Percentiles rank a stretch among this genome's conserved stretches.
phyloP scores from a whole-genome alignment of 768 basidiomycete species.

The Fistulinella prunicolor region DNA sequence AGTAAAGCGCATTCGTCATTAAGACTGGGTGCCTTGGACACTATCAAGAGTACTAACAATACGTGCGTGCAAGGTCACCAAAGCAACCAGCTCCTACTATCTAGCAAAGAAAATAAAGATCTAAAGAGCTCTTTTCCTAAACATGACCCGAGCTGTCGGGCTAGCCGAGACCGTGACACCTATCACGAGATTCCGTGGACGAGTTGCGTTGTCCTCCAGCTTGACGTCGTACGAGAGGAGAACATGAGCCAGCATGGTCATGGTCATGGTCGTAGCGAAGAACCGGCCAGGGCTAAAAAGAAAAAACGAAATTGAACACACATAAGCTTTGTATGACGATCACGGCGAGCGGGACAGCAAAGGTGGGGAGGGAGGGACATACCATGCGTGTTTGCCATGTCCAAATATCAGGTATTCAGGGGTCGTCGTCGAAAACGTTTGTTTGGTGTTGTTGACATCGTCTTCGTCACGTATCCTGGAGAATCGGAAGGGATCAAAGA shows the following conservation, averaged over 20 bases:
- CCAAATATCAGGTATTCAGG: conserved; percentile 39
- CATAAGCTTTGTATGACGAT: too few species aligned
- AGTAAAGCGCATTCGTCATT: too few species aligned
- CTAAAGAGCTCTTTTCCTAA: conserved; percentile 13
- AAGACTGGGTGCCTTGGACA: too few species aligned
- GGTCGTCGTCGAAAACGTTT: conserved; percentile 34
- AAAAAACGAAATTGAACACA: background rate
- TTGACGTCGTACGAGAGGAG: conserved; percentile 19
- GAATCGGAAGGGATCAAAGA: conserved; percentile 36
- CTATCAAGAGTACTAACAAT: too few species aligned
- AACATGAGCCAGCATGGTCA: conserved; percentile 15
- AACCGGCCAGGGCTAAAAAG: conserved; percentile 15
- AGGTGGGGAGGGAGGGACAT: background rate
- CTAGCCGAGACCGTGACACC: conserved; percentile 1
- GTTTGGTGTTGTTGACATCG: conserved; percentile 29
- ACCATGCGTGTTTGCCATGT: conserved; percentile 18
- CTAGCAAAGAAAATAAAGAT: too few species aligned
- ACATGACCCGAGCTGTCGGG: conserved; percentile 6
- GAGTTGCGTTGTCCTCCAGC: conserved; percentile 3
- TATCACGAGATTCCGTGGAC: conserved; percentile 1
- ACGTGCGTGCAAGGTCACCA: too few species aligned
- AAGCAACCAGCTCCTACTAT: too few species aligned
- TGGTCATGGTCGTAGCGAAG: conserved; percentile 4
- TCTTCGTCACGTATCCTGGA: conserved; percentile 29
- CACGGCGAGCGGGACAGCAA: too few species aligned